Evolutionary conservation across 352 stramenopile genomes (phyloP), one percentile per base, ranked within the genome.

Genomic region (Halophytophthora batemanensis): DNA sequence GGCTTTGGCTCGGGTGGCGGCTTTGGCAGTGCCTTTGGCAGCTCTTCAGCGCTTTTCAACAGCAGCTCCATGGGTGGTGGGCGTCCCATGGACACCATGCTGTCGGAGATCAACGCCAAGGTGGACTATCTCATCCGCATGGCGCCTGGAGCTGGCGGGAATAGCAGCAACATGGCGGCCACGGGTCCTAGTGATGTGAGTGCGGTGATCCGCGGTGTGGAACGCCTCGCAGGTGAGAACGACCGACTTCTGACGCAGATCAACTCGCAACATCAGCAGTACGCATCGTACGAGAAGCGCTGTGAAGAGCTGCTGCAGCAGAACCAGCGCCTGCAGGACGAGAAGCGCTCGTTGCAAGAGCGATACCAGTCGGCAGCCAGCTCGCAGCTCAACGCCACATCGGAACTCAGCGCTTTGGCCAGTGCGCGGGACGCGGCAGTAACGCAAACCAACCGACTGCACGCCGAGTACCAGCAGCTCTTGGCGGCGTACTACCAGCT

Each of bases 91-190:
- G 77, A 88, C 35, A 50, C 35, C 6, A 53, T 80, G 46, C 51
- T 88, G 18, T 73, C 68, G 51, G 81, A 92, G 31, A 41, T 92
- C 12, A 74, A 90, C 43, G 69, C 77, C 6, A 92, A 92, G 51
- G 50, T 92, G 11, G 82, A 92, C 54, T 86, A 90, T 47, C 58
- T 92, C 14, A 90, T 92, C 28, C 82, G 82, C 11, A 87, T 85
- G 56, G 61, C 67, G 0, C 62, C 77, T 3, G 58, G 52, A 1
- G 51, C 48, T 14, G 66, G 54, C 28, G 57, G 53, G 10, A 69
- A 47, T 25, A 50, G 53, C 33, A 28, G 28, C 14, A 56, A 49
- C 6, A 45, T 49, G 17, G 17, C 63, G 13, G 61, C 65, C 13
- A 53, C 61, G 6, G 75, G 72, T 6, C 69, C 62, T 8, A 81